Conservation (phyloP, 768 basidiomycete species). For the Lanmaoa pseudosensibilis region DNA sequence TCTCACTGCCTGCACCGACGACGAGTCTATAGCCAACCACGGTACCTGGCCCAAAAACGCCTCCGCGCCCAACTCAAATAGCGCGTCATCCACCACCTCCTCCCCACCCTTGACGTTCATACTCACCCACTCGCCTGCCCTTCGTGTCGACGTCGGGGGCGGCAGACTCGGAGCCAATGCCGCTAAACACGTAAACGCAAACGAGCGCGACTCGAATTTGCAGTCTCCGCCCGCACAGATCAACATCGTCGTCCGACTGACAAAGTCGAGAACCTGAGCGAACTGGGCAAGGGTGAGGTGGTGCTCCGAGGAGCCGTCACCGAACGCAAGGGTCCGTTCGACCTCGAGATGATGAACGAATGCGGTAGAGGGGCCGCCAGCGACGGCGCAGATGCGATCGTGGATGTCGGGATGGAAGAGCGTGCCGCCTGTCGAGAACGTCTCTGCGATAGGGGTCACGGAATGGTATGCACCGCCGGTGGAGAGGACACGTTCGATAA, state of each 20-base stretch:
- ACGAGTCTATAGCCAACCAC: conserved; percentile 2
- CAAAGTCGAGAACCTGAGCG: conserved; percentile 4
- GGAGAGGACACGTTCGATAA: conserved; percentile 21
- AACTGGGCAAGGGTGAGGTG: conserved; percentile 4
- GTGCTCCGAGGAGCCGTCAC: background rate
- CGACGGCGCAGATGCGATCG: conserved; percentile 3
- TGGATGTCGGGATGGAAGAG: conserved; percentile 14
- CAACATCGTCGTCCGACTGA: conserved; percentile 2
- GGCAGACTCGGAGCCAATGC: conserved; percentile 8
- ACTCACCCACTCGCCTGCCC: background rate
- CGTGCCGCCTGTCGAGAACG: background rate
- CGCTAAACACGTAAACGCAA: conserved; percentile 10
- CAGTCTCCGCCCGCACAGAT: conserved; percentile 11
- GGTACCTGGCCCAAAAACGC: conserved; percentile 6
- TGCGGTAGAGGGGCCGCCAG: background rate
- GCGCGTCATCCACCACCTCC: conserved; percentile 1
- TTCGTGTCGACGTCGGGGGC: background rate
- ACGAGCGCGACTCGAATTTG: conserved; percentile 14
- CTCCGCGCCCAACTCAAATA: conserved; percentile 14
- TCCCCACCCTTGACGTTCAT: background rate
- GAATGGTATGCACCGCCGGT: conserved; percentile 3
- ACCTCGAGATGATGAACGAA: conserved; percentile 4
- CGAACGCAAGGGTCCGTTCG: conserved; percentile 10
- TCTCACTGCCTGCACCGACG: conserved; percentile 7
- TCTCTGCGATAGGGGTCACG: background rate